Percentiles rank a stretch among this genome's conserved stretches.
Evolutionary conservation across 2,329 filamentous ascomycete species (phyloP).

Genomic region (Hypomyces rosellus): DNA sequence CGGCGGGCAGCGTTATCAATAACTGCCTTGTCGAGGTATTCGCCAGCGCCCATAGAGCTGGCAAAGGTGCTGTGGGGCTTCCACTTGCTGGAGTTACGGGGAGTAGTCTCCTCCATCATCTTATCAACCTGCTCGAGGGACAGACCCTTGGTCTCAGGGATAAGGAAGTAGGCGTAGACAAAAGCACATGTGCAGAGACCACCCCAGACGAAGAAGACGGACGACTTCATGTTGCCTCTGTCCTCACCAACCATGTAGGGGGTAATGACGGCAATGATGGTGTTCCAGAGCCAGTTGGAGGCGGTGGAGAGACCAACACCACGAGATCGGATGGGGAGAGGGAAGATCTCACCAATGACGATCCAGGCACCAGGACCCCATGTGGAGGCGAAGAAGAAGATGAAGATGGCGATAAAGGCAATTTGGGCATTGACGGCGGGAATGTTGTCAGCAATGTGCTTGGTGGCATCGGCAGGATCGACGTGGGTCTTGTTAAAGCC

Average conservation of each 20-base stretch:
- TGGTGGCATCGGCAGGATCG: slow-evolving; percentile 35
- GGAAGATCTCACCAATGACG: slow-evolving; percentile 86
- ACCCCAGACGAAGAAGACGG: slow-evolving; percentile 73
- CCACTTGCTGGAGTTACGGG: slow-evolving; percentile 72
- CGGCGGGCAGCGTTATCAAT: slow-evolving; percentile 24
- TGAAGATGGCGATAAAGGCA: slow-evolving; percentile 85
- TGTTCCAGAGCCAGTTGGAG: slow-evolving; percentile 91
- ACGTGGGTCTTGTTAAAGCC: slow-evolving; percentile 46
- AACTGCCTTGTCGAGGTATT: slow-evolving; percentile 26
- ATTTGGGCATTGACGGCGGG: slow-evolving; percentile 64
- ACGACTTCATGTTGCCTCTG: slow-evolving; percentile 59
- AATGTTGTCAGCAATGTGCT: slow-evolving; percentile 44
- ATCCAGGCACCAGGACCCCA: slow-evolving; percentile 81
- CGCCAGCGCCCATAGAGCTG: slow-evolving; percentile 28
- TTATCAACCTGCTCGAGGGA: slow-evolving; percentile 75
- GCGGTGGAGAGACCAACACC: slow-evolving; percentile 83
- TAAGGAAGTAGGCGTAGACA: slow-evolving; percentile 65
- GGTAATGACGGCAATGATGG: slow-evolving; percentile 62
- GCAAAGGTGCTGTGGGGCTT: slow-evolving; percentile 65
- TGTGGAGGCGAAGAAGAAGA: slow-evolving; percentile 85
- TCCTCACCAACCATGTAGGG: slow-evolving; percentile 62
- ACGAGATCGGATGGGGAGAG: slow-evolving; percentile 79
- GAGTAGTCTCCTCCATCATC: slow-evolving; percentile 83
- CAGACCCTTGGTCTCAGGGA: slow-evolving; percentile 69
- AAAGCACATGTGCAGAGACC: slow-evolving; percentile 54